Evolutionary conservation across 2,329 filamentous ascomycete genomes (phyloP).

Genomic region (Canariomyces notabilis): DNA sequence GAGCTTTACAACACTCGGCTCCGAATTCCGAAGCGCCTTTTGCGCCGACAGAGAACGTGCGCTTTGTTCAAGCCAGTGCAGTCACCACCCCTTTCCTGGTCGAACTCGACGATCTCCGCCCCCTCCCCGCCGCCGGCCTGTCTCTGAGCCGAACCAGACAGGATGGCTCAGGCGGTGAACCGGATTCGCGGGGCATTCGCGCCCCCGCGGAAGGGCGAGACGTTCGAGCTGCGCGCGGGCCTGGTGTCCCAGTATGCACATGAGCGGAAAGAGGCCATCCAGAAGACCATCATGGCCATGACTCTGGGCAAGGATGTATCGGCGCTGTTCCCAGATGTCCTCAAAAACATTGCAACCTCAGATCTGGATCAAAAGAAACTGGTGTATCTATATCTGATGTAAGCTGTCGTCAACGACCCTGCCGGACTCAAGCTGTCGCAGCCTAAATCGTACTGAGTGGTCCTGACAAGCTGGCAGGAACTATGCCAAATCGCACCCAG

Average conservation of each 20-base stretch:
- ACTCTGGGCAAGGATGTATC: slow-evolving; percentile 98
- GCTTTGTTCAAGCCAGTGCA: slow-evolving; percentile 2
- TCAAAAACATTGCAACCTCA: slow-evolving; percentile 95
- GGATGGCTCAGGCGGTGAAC: slow-evolving; percentile 67
- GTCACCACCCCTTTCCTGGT: slow-evolving; percentile 14
- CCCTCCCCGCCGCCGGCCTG: not conserved
- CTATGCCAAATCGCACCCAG: slow-evolving; percentile 97
- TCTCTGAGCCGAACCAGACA: slow-evolving; percentile 3
- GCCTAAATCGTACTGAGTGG: slow-evolving; percentile 2
- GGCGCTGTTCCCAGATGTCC: slow-evolving; percentile 89
- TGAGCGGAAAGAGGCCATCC: slow-evolving; percentile 97
- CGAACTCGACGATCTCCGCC: not conserved
- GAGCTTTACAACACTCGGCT: not conserved
- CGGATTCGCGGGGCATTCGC: slow-evolving; percentile 92
- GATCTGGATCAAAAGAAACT: slow-evolving; percentile 99
- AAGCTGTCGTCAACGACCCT: slow-evolving; percentile 28
- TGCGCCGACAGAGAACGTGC: not conserved
- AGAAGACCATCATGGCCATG: slow-evolving; percentile 99
- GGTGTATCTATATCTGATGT: slow-evolving; percentile 98
- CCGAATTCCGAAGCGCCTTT: not conserved
- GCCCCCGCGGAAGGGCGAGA: slow-evolving; percentile 92
- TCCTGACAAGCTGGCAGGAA: slow-evolving; percentile 59
- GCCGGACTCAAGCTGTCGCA: slow-evolving; percentile 1
- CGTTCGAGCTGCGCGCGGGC: slow-evolving; percentile 91
- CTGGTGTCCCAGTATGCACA: slow-evolving; percentile 98